Evolutionary conservation across 345 rosid species (phyloP).

Genomic region (Eucalyptus cladocalyx): DNA sequence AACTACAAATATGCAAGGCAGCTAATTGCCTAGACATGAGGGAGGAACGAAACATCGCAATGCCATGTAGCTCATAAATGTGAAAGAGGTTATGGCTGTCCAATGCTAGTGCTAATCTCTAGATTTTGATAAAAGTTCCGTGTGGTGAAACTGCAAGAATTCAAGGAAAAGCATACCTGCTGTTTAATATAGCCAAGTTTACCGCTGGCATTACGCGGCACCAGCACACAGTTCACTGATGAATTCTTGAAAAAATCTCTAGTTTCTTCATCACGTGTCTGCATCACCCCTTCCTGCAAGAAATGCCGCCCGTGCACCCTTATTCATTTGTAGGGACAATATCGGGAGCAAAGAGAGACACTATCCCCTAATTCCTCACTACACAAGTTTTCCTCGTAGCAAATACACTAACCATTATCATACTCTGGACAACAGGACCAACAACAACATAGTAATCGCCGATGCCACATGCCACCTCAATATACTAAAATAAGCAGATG

Average conservation of each 20-base stretch:
- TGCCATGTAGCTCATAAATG: background rate
- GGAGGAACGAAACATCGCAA: background rate
- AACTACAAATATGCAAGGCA: background rate
- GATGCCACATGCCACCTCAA: background rate
- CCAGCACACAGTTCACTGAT: slow-evolving; percentile 73
- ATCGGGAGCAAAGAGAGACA: background rate
- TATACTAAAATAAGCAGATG: background rate
- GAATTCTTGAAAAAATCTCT: slow-evolving; percentile 87
- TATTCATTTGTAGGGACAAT: background rate
- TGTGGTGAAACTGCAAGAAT: background rate
- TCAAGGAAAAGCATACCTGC: slow-evolving; percentile 32
- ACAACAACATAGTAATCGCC: background rate
- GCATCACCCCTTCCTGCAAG: slow-evolving; percentile 78
- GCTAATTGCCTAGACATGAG: background rate
- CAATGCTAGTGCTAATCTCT: background rate
- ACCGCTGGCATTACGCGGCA: slow-evolving; percentile 81
- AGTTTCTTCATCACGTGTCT: slow-evolving; percentile 92
- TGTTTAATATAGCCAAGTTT: slow-evolving; percentile 76
- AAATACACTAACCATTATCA: background rate
- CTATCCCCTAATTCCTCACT: background rate
- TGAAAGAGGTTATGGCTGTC: background rate
- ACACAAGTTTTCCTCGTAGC: background rate
- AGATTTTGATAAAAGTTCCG: background rate
- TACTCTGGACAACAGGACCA: background rate
- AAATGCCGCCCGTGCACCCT: background rate